A percentile compares a stretch with the other conserved stretches of the same genome.
phyloP scores from a whole-genome alignment of 1,139 yeast genomes.

The Spathaspora sp. region DNA sequence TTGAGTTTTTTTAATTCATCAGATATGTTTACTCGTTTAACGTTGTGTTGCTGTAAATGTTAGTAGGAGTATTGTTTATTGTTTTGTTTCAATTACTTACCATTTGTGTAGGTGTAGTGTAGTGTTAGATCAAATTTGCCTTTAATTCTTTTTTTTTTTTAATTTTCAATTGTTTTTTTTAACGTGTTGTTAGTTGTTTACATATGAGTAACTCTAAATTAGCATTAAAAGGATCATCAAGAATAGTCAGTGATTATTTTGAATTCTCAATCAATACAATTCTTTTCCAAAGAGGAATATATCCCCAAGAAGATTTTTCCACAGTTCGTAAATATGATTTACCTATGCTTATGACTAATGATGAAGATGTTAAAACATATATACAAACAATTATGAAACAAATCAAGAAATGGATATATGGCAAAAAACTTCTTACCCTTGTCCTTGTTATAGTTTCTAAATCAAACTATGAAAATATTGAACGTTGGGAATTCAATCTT shows the following conservation, averaged over 20 bases:
- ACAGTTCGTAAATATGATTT: conserved; percentile 80
- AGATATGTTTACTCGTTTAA: conserved; percentile 58
- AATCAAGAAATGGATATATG: conserved; percentile 77
- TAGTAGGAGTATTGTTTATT: not conserved
- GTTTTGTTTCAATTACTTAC: conserved; percentile 11
- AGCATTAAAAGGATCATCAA: conserved; percentile 75
- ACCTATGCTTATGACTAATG: conserved; percentile 69
- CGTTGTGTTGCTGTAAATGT: conserved; percentile 59
- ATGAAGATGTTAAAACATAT: conserved; percentile 74
- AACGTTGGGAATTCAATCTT: conserved; percentile 84
- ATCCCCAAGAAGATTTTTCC: conserved; percentile 85
- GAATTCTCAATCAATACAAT: conserved; percentile 79
- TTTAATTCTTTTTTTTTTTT: not conserved
- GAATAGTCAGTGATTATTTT: conserved; percentile 79
- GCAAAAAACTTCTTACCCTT: conserved; percentile 66
- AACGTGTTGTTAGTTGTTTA: not conserved
- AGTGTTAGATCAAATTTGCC: conserved; percentile 1
- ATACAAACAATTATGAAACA: conserved; percentile 71
- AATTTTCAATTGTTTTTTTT: not conserved
- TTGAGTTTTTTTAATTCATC: conserved; percentile 59
- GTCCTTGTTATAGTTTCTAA: conserved; percentile 72
- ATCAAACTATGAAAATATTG: conserved; percentile 67
- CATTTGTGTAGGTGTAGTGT: conserved; percentile 9
- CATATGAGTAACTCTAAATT: conserved; percentile 30
- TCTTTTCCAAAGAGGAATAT: conserved; percentile 85